Base-by-base conservation (phyloP, 345 rosid species). In the Jatropha curcas region DNA sequence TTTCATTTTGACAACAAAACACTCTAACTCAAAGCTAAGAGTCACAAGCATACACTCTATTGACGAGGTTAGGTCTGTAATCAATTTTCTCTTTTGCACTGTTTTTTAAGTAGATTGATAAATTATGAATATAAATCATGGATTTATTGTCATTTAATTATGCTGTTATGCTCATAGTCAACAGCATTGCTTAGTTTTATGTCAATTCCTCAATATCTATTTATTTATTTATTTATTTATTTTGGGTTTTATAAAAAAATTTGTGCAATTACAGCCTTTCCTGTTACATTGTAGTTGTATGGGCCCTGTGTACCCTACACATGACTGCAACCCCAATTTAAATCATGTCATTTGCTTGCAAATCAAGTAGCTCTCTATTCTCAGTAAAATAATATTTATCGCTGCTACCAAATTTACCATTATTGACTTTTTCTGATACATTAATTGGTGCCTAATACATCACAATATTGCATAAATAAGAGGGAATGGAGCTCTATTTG, bases 161-260 rank as follows among this genome's bases (percentile, higher is more conserved):
- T 43, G 68, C 34, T 14, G 5, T 56, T 64, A 64, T 13, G 53
- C 50, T 64, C 68, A 64, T 37, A 64, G 13, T 64, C 19, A 41
- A 2, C 35, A 24, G 34, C 34, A 64, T 8, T 64, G 24, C 31
- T 13, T 64, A 25, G 46, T 27, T 14, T 65, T 65, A 16, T 16
- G 55, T 28, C 19, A 64, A 46, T 65, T 46, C 39, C 28, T 66
- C 11, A 45, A 28, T 13, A 28, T 39, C 9, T 30, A 17, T 50
- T 67, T 30, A 31, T 67, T 37, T 52, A 31, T 20, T 2, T 5
- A 52, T n/a, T n/a, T n/a, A n/a, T n/a, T n/a, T n/a, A n/a, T n/a
- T n/a, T n/a, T n/a, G n/a, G n/a, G 46, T 68, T 13, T 4, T 34
- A 4, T 11, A 30, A 33, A 35, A 33, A 35, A 30, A 10, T 25